phyloP scores from a whole-genome alignment of 2,329 filamentous ascomycete genomes.

The Grosmannia huntii region DNA sequence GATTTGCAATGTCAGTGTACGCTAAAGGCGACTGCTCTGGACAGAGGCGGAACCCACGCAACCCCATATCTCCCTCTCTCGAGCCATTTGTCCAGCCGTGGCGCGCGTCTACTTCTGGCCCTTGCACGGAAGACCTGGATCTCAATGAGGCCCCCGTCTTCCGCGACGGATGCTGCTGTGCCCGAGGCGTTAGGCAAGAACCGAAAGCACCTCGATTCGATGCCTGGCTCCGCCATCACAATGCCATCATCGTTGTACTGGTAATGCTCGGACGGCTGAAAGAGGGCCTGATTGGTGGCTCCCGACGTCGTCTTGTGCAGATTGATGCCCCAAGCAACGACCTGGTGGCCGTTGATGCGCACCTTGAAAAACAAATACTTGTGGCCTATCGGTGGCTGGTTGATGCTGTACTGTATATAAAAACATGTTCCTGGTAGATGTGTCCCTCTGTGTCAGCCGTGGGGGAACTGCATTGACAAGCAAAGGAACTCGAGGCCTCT shows the following conservation, averaged over 20 bases:
- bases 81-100: constrained; percentile 29
- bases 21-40: background rate
- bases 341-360: constrained; percentile 37
- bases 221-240: constrained; percentile 23
- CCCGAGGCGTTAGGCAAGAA: constrained; percentile 27
- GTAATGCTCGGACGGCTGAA: constrained; percentile 31
- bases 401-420: constrained; percentile 34
- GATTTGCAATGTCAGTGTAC: background rate
- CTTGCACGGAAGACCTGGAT: constrained; percentile 39
- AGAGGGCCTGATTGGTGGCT: constrained; percentile 26
- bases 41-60: constrained; percentile 25
- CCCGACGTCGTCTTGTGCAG: constrained; percentile 25
- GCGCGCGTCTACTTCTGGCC: constrained; percentile 29
- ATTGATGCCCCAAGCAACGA: constrained; percentile 40
- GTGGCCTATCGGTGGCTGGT: constrained; percentile 19
- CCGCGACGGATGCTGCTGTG: constrained; percentile 27
- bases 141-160: constrained; percentile 44
- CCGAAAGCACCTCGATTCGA: constrained; percentile 37
- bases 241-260: constrained; percentile 24
- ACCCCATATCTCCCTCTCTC: constrained; percentile 39
- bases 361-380: constrained; percentile 41
- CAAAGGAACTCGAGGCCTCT: constrained; percentile 5
- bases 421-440: constrained; percentile 35
- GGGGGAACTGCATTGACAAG: background rate
- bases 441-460: background rate